Evolutionary conservation across 2,329 filamentous ascomycete genomes (phyloP).

Genomic region (Phialophora macrospora): DNA sequence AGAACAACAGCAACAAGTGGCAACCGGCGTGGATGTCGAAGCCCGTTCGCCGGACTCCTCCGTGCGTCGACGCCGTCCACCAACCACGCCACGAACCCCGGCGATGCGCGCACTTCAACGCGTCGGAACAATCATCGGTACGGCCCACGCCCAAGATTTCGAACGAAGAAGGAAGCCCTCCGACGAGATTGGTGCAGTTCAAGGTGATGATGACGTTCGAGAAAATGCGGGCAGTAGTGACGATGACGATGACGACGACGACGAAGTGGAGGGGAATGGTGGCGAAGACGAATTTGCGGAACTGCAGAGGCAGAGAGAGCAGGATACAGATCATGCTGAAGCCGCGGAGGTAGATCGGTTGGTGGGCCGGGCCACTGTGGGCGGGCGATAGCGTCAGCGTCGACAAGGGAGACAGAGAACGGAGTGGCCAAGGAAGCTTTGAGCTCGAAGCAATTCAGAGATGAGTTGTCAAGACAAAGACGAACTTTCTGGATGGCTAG

Average conservation of each 20-base stretch:
- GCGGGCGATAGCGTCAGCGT: not conserved
- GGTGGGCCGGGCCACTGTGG: slow-evolving; percentile 6
- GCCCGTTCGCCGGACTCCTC: slow-evolving; percentile 20
- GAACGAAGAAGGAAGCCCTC: slow-evolving; percentile 70
- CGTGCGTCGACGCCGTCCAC: slow-evolving; percentile 38
- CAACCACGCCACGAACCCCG: slow-evolving; percentile 40
- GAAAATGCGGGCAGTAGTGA: slow-evolving; percentile 3
- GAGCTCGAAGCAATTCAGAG: not conserved
- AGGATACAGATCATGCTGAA: slow-evolving; percentile 6
- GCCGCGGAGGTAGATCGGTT: slow-evolving; percentile 15
- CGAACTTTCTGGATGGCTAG: not conserved
- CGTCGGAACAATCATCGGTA: slow-evolving; percentile 72
- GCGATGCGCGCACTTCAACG: slow-evolving; percentile 46
- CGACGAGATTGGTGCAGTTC: slow-evolving; percentile 45
- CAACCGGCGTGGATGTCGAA: slow-evolving; percentile 39
- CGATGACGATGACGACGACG: slow-evolving; percentile 21
- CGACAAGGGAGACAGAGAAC: not conserved
- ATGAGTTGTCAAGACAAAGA: not conserved
- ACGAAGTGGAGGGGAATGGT: slow-evolving; percentile 18
- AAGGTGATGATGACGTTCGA: slow-evolving; percentile 40
- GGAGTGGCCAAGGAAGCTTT: not conserved
- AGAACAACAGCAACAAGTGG: slow-evolving; percentile 18
- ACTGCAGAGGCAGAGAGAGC: slow-evolving; percentile 18
- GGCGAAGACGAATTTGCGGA: slow-evolving; percentile 25
- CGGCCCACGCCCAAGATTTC: slow-evolving; percentile 90